A percentile compares a stretch with the other conserved stretches of the same genome.
Conservation (phyloP, 257 asterid genomes). For the Petrea volubilis region DNA sequence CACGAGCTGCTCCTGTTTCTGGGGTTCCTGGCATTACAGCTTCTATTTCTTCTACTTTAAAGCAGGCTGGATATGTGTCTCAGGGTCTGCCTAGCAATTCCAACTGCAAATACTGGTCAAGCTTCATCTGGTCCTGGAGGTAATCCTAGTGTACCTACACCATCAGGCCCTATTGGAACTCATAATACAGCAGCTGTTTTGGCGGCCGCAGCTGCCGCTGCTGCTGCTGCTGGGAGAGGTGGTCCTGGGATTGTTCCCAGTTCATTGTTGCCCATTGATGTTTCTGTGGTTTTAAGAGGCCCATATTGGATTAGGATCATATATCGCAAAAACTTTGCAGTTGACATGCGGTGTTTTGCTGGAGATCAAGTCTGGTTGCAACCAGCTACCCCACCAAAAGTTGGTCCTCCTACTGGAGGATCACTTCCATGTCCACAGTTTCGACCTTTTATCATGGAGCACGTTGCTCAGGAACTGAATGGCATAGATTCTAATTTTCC, state of each 20-base stretch:
- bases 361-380: constrained; percentile 99
- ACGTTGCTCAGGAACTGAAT: constrained; percentile 97
- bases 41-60: constrained; percentile 57
- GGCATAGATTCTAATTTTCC: constrained; percentile 87
- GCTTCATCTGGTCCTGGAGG: constrained; percentile 62
- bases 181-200: constrained; percentile 67
- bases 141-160: constrained; percentile 49
- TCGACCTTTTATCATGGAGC: constrained; percentile 99
- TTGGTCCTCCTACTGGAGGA: constrained; percentile 91
- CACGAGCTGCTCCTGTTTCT: constrained; percentile 98
- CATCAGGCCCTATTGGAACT: constrained; percentile 53
- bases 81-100: constrained; percentile 61
- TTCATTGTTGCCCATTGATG: constrained; percentile 96
- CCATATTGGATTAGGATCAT: constrained; percentile 98
- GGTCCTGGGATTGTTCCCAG: constrained; percentile 99
- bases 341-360: constrained; percentile 98
- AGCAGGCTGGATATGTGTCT: constrained; percentile 66
- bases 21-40: constrained; percentile 70
- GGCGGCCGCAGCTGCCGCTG: constrained; percentile 90
- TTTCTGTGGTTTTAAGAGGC: constrained; percentile 97
- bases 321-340: constrained; percentile 93
- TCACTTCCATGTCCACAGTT: constrained; percentile 99
- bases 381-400: constrained; percentile 99
- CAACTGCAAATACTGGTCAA: constrained; percentile 51
- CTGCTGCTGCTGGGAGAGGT: constrained; percentile 94